Evolutionary conservation across 257 asterid genomes (phyloP), one percentile per base, ranked within the genome.

Genomic region (Nicotiana otophora): DNA sequence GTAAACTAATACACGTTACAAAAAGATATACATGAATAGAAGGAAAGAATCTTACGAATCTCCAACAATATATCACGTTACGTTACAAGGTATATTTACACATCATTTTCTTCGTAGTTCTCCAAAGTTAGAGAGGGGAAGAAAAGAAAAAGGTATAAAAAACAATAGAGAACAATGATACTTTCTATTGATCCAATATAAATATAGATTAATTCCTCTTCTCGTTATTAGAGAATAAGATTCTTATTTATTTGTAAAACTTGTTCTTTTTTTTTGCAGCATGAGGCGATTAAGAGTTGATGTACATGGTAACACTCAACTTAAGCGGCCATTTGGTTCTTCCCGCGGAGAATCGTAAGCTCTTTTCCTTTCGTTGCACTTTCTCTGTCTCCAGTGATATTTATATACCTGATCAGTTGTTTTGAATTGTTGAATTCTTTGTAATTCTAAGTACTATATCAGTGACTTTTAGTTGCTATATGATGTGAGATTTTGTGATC

Each of bases 221-320:
- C 34, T 6, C 46, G 2, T 36, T 6, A 36, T 7, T 36, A 36
- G 46, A 36, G 46, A 36, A 36, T 36, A 33, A 67, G 7, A 33
- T 83, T 77, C 20, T 15, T 68, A 69, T 20, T 60, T 17, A 12
- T 79, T 80, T 62, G 80, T 80, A 80, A 76, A 83, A 64, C 76
- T 82, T 82, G 1, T 77, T 84, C 34, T 82, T 86, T 46, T 17
- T 77, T 36, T 91, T 84, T 85, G 87, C 60, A 92, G 84, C 86
- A 96, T 96, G 99, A 93, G 89, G 91, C 95, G 98, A 69, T 81
- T 87, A 65, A 81, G 97, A 84, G 99, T 92, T 30, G 97, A 96
- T 83, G 91, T 83, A 82, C 88, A 80, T 82, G 82, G 81, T 69
- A 93, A 86, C 88, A 92, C 91, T 83, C 95, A 90, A 84, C 89